phyloP scores from a whole-genome alignment of 2,329 filamentous ascomycete species.

The Coniochaeta prunicola region DNA sequence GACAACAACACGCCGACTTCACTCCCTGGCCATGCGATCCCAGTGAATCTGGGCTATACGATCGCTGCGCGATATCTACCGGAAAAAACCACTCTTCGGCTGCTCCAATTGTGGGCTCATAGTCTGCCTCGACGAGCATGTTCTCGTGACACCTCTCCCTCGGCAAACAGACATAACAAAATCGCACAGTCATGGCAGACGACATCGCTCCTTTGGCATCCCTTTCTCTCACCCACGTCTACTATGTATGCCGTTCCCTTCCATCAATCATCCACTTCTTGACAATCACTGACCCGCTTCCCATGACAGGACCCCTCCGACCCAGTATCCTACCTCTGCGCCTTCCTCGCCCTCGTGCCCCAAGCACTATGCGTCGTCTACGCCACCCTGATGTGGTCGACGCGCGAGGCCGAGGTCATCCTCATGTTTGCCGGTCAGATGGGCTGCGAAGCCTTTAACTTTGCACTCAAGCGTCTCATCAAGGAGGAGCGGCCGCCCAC shows the following conservation, averaged over 20 bases:
- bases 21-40: neutral
- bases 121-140: neutral
- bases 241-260: constrained; percentile 62
- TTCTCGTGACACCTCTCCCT: neutral
- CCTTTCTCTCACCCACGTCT: constrained; percentile 89
- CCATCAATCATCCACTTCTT: neutral
- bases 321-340: constrained; percentile 76
- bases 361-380: constrained; percentile 89
- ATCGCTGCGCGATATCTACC: neutral
- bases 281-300: neutral
- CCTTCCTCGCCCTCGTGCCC: constrained; percentile 88
- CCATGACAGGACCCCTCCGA: constrained; percentile 70
- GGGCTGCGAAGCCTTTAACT: constrained; percentile 86
- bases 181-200: constrained; percentile 24
- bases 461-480: constrained; percentile 79
- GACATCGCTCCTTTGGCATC: constrained; percentile 64
- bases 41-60: neutral
- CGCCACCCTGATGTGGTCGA: constrained; percentile 81
- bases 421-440: constrained; percentile 91
- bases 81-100: neutral
- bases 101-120: neutral
- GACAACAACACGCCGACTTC: neutral
- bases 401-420: constrained; percentile 80
- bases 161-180: neutral
- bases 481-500: constrained; percentile 83